Base-by-base conservation (phyloP, 2,329 filamentous ascomycete genomes). In the Corynespora cassiicola region DNA sequence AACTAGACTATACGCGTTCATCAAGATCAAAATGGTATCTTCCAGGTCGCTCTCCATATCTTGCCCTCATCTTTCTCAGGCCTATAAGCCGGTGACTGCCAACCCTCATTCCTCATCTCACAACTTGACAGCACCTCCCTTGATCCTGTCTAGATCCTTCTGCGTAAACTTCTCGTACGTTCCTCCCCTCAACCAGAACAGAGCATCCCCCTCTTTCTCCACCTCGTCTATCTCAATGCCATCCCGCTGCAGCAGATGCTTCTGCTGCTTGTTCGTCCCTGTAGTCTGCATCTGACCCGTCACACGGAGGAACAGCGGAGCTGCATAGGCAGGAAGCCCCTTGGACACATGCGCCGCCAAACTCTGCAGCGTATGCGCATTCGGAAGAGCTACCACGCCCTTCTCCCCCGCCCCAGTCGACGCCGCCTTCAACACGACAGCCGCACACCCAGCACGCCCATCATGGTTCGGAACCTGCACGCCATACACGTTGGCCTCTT, bases 221-320 rank as follows among this genome's bases (percentile, higher is more conserved):
- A 74, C 69, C 9, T 50, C 50, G 1, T 58, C 52, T 1, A 69
- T 52, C 31, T 75, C 65, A 29, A 75, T 68, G 0, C 73, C 74
- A 19, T 76, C 68, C 8, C 59, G 50, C 31, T 69, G 62, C 20
- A 75, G 50, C 3, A 56, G 47, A 12, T 65, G 61, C 41, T 76
- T 76, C 53, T 74, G 72, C 29, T 73, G 54, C 56, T 76, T 75
- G 53, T 73, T 70, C 19, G 72, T 75, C 2, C 67, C 72, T n/a
- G 73, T 75, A 12, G 68, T 70, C 21, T 70, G 67, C 42, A 75
- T 62, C 25, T 62, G 48, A 34, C 43, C 55, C 1, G 65, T 70
- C 1, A 74, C 41, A 5, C 74, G 45, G 2, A 76, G 12, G 52
- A 74, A 76, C 0, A 75, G 41, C 2, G 74, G 74, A 7, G 71